Evolutionary conservation across 2,329 filamentous ascomycete species (phyloP), one percentile per base, ranked within the genome.

Genomic region (Fusarium compactum): DNA sequence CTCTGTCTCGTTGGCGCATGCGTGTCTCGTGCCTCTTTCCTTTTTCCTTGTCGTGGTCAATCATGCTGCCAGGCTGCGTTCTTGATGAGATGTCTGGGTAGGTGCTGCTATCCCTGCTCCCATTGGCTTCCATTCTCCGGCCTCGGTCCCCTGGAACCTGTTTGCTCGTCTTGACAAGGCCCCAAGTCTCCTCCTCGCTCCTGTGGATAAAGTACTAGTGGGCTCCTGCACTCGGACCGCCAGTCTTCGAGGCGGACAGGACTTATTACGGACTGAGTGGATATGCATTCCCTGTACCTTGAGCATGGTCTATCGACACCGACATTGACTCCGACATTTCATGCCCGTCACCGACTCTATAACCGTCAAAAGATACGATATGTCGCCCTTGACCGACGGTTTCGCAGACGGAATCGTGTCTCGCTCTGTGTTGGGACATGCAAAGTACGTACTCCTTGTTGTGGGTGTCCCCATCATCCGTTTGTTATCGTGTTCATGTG

Each of bases 291-390:
- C 65, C 66, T 72, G 69, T 68, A 41, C 47, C 12, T 62, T 58
- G 43, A 60, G 52, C 67, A 65, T 67, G 59, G 56, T 54, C 58
- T 63, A 60, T 70, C 61, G 72, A 75, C 73, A 75, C 73, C 72
- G 72, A 74, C 72, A 63, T 70, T 70, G 72, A 69, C 60, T 65
- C 69, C 71, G 70, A 74, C 70, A 60, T 70, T 64, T 71, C 56
- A 58, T 66, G 38, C 27, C 61, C 52, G 72, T 67, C 70, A 74
- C 72, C 72, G 73, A 72, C 71, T 73, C 65, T 55, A 62, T 73
- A 41, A 71, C 62, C 58, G 61, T 67, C 63, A 65, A 62, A 59
- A 55, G 47, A 62, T 51, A 57, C 67, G 62, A 57, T 56, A 57
- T 64, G 48, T 67, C 52, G 45, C 55, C 58, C 64, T 73, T 75